These are phyloP conservation scores for Podila horticola DNA, from an alignment of 192 early-diverging fungal species.

Conservation along the genomic window DNA sequence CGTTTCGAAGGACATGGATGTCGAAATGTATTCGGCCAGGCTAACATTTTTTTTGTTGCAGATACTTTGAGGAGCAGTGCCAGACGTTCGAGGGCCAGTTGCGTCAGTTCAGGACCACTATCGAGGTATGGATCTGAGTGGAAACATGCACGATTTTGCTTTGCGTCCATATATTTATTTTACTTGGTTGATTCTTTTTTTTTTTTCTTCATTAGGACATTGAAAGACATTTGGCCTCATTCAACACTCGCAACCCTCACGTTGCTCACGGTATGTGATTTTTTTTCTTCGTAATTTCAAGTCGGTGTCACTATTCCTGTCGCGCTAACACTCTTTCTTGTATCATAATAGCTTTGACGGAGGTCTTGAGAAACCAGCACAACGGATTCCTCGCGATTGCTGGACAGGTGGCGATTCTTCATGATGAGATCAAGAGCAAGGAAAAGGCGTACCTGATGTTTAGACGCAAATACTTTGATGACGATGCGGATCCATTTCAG, in stretches of 20 bases:
- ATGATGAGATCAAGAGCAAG: slow-evolving; percentile 46
- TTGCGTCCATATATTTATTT: neutral
- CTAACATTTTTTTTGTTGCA: slow-evolving; percentile 1
- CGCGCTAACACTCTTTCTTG: too few species aligned
- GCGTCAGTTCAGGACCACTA: slow-evolving; percentile 35
- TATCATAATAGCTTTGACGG: slow-evolving; percentile 29
- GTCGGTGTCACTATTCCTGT: neutral
- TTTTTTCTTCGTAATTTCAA: neutral
- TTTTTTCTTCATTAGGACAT: slow-evolving; percentile 29
- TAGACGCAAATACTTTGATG: slow-evolving; percentile 43
- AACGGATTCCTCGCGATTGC: slow-evolving; percentile 41
- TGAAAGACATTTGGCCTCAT: slow-evolving; percentile 45
- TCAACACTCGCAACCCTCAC: slow-evolving; percentile 27
- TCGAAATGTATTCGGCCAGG: neutral
- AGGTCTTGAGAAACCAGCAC: slow-evolving; percentile 51
- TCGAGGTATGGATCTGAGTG: slow-evolving; percentile 22
- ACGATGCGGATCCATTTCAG: slow-evolving; percentile 49
- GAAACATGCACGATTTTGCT: neutral
- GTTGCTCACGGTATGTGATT: slow-evolving; percentile 36
- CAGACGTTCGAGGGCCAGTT: slow-evolving; percentile 37
- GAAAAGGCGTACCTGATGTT: slow-evolving; percentile 51
- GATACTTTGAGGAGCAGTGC: slow-evolving; percentile 43
- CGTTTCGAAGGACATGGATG: neutral
- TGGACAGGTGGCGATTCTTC: slow-evolving; percentile 36
- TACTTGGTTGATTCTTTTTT: neutral